A percentile compares a stretch with the other conserved stretches of the same genome.
Evolutionary conservation across 768 basidiomycete genomes (phyloP).

Genomic region (Plicaturopsis crispa): DNA sequence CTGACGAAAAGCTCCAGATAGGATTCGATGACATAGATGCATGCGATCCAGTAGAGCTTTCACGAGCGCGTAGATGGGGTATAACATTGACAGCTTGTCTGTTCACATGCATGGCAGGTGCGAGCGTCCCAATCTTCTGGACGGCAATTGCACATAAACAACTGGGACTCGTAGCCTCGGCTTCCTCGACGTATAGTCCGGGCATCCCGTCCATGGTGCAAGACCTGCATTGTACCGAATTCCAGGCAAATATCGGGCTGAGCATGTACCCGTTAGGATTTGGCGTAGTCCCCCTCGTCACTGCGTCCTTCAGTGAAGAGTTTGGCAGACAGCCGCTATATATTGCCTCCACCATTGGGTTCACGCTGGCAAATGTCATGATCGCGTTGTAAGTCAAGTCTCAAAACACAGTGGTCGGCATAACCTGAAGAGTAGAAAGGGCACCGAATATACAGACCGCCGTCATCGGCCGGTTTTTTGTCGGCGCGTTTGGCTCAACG

Average conservation of each 20-base stretch:
- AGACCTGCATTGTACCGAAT: slow-evolving; percentile 23
- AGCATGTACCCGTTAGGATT: slow-evolving; percentile 37
- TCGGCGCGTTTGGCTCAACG: slow-evolving; percentile 62
- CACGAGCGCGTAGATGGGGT: too few relatives aligned
- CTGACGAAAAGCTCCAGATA: too few relatives aligned
- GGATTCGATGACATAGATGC: too few relatives aligned
- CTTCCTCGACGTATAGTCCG: slow-evolving; percentile 43
- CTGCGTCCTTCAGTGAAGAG: slow-evolving; percentile 44
- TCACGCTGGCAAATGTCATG: slow-evolving; percentile 29
- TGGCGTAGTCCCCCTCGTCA: slow-evolving; percentile 36
- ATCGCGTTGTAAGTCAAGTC: slow-evolving; percentile 17
- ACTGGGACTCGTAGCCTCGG: slow-evolving; percentile 30
- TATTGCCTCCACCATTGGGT: slow-evolving; percentile 27
- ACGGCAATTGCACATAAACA: not conserved
- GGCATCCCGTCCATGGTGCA: slow-evolving; percentile 50
- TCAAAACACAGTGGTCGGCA: not conserved
- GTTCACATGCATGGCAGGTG: too few relatives aligned
- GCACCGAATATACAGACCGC: slow-evolving; percentile 49
- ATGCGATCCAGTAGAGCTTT: too few relatives aligned
- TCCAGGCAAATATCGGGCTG: slow-evolving; percentile 20
- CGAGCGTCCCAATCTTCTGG: slow-evolving; percentile 2
- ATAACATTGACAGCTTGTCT: too few relatives aligned
- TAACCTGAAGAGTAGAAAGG: slow-evolving; percentile 11
- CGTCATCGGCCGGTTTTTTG: slow-evolving; percentile 56
- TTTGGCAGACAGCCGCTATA: slow-evolving; percentile 39